Conservation (phyloP, 2,329 filamentous ascomycete species). For the Neopestalotiopsis clavispora region DNA sequence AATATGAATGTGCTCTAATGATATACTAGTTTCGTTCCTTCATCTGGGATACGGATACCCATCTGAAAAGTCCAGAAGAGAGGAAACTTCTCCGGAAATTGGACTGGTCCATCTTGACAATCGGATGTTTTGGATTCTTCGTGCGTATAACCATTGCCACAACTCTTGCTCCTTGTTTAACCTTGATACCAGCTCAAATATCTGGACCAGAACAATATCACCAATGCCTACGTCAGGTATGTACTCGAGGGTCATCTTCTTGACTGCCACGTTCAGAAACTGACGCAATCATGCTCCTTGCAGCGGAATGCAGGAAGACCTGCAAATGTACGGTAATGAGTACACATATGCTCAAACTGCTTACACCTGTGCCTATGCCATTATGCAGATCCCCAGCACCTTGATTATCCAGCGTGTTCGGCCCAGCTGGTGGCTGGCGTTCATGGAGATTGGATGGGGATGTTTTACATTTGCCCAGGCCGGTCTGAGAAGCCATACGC, state of each 20-base stretch:
- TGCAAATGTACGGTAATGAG: slow-evolving; percentile 31
- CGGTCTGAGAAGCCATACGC: slow-evolving; percentile 4
- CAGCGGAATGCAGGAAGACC: slow-evolving; percentile 31
- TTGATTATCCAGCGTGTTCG: slow-evolving; percentile 34
- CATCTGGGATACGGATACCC: slow-evolving; percentile 35
- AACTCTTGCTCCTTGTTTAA: not conserved
- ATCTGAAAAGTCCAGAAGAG: slow-evolving; percentile 32
- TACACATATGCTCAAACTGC: slow-evolving; percentile 29
- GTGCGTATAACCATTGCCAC: not conserved
- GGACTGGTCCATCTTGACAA: slow-evolving; percentile 28
- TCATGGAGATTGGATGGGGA: slow-evolving; percentile 15
- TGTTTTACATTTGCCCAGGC: slow-evolving; percentile 17
- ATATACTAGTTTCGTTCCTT: slow-evolving; percentile 23
- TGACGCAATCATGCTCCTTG: not conserved
- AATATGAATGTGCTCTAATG: not conserved
- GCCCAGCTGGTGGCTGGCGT: slow-evolving; percentile 19
- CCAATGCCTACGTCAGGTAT: slow-evolving; percentile 30
- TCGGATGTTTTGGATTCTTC: slow-evolving; percentile 28
- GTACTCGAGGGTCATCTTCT: not conserved
- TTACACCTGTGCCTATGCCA: slow-evolving; percentile 21
- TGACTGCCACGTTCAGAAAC: not conserved
- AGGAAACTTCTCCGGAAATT: slow-evolving; percentile 30
- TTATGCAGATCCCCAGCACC: slow-evolving; percentile 37
- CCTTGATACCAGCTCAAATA: slow-evolving; percentile 25
- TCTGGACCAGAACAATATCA: slow-evolving; percentile 32